Evolutionary conservation across 1,284 basidiomycete species (phyloP), one percentile per base, ranked within the genome.

Genomic region (Porphyrellus sp.): DNA sequence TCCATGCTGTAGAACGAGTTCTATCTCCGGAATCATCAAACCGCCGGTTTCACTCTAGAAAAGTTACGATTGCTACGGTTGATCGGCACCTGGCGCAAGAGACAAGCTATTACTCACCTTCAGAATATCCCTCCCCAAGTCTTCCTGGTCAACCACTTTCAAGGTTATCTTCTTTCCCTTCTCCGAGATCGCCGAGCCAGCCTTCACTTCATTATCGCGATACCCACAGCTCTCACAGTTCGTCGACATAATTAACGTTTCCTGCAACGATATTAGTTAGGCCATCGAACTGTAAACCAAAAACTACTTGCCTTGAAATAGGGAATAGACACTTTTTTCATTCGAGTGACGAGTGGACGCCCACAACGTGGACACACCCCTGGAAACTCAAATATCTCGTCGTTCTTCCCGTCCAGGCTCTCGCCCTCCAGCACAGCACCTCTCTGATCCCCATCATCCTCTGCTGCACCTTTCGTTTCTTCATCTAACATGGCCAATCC

Each of bases 241-340:
- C 24, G 95, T 96, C 24, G 95, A 97, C 96, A 99, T 99, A 73
- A 99, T 95, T 57, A 99, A 77, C 55, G 96, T 89, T 66, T 99
- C 94, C 90, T 57, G 3, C 28, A n/a, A 46, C 25, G 15, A 34
- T 52, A 31, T 42, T 49, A 31, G 16, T 55, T 8, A 8, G 4
- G 35, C 20, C 24, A n/a, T 41, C 20, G 9, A 9, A 43, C 18
- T 24, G 25, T 15, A 18, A 46, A 23, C 13, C 6, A 20, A 21
- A 40, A 24, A 25, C 18, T 13, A 60, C 52, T 49, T 53, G 89
- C 92, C 79, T 99, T 93, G 80, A 99, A 99, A 73, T 99, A 96
- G 0, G 97, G 97, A 60, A 99, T 98, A 64, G 86, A 86, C 63
- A 99, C 89, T 67, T 91, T 93, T 79, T 99, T 96, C 92, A 99